Base-by-base conservation (phyloP, 805 yeast genomes). In the Kuraishia hungarica region DNA sequence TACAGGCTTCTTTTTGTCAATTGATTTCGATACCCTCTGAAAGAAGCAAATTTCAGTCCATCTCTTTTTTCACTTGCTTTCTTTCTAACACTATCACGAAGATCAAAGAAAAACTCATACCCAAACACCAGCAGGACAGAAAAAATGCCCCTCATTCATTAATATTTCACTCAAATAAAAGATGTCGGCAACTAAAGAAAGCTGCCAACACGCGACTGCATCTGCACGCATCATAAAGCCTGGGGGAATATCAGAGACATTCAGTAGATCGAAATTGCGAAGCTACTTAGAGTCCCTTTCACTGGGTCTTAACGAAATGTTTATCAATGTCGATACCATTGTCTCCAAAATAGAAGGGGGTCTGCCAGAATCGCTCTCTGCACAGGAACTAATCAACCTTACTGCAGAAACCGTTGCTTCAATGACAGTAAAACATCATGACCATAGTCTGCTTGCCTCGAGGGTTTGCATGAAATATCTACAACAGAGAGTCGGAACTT, bases 341-440 rank as follows among this genome's bases (percentile, higher is more conserved):
- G 72, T 82, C 21, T 77, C 73, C 55, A 74, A 78, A 60, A 78
- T 80, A 19, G 70, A 69, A 46, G 62, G 70, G 1, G 84, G 84
- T 21, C 77, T 81, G 21, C 81, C 81, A 51, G 75, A 73, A 52
- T 74, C 72, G 39, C 74, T 80, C 24, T 73, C 73, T 52, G 72
- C 78, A 24, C 69, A 72, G 23, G 81, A 80, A 50, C 58, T 71
- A 10, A 48, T 65, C 2, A 61, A 62, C 19, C 58, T 69, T 51
- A 92, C 97, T 39, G 96, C 98, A 28, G 99, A 94, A 72, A 89
- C 94, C 19, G 87, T 94, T 53, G 98, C 98, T 26, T 88, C 89
- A 62, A 83, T 92, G 91, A 90, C 97, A 50, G 92, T 97, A 4
- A 80, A 84, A 57, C 97, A 93, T 70, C 97, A 97, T 23, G 97